Evolutionary conservation across 2,329 filamentous ascomycete genomes (phyloP), one percentile per base, ranked within the genome.

Genomic region (Talaromyces sp.): DNA sequence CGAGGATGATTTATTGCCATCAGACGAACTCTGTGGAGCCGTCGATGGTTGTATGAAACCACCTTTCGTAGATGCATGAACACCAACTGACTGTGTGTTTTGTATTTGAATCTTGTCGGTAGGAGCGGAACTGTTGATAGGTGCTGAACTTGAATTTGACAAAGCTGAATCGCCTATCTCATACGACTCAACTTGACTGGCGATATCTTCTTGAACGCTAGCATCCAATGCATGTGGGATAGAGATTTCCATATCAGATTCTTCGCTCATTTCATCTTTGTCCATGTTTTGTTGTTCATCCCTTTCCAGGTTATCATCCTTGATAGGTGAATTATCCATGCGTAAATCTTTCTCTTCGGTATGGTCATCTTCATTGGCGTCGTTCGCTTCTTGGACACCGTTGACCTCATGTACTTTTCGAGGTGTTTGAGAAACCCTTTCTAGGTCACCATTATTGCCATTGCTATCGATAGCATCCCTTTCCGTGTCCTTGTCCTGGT

Each of bases 201-300:
- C 30, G 66, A 65, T 44, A 14, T 61, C 60, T 53, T 68, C 62
- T 57, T 70, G 72, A 23, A 68, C 62, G 34, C 57, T 64, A 40
- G 63, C 63, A 9, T 65, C 67, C 4, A 76, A 66, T 23, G 72
- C 69, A 57, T 64, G 67, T 23, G 74, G 74, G n/a, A 76, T 64
- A 59, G 69, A 70, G 14, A 68, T 69, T 55, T 75, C 73, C 74
- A 76, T 75, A 27, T 70, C 66, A 6, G 72, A 72, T 6, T 75
- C 73, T 5, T 75, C 70, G 54, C 71, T 72, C 1, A 18, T 30
- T 40, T 56, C 52, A 54, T 18, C 53, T 23, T 34, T 28, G 56
- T 69, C 67, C 36, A 59, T 57, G 47, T 67, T 67, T 23, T 36
- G 6, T 30, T 16, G 14, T 56, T n/a, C 54, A 28, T 30, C 23